A percentile compares a stretch with the other conserved stretches of the same genome.
phyloP scores from a whole-genome alignment of 805 yeast species.

The Metschnikowia chrysomelidarum region DNA sequence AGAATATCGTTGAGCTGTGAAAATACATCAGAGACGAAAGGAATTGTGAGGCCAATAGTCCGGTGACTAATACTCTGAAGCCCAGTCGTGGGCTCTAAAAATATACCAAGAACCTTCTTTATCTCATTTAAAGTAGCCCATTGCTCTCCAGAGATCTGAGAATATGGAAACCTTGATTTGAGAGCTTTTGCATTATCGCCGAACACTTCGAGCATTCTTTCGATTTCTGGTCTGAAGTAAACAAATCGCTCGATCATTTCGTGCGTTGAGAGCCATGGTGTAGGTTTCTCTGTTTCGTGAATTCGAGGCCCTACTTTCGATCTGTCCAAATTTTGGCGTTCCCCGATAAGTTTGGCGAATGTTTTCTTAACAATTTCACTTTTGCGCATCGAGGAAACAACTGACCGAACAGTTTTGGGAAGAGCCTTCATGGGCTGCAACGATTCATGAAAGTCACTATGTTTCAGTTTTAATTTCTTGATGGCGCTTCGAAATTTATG shows the following conservation, averaged over 20 bases:
- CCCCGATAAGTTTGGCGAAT: slow-evolving; percentile 1
- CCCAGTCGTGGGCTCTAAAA: background rate
- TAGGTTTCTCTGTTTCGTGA: slow-evolving; percentile 2
- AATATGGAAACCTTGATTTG: background rate
- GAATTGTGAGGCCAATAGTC: background rate
- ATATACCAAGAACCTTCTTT: background rate
- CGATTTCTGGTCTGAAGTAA: slow-evolving; percentile 4
- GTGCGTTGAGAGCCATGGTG: slow-evolving; percentile 3
- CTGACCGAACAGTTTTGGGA: slow-evolving; percentile 2
- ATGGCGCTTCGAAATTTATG: background rate
- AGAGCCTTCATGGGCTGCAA: background rate
- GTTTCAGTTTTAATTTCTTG: background rate
- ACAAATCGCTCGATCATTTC: slow-evolving; percentile 4
- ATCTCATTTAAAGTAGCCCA: background rate
- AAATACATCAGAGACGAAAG: background rate
- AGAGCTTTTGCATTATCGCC: background rate
- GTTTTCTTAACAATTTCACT: slow-evolving; percentile 1
- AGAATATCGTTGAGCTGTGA: too few relatives aligned
- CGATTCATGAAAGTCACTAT: background rate
- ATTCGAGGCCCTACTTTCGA: background rate
- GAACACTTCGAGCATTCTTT: slow-evolving; percentile 1
- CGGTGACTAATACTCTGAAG: background rate
- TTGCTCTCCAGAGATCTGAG: background rate
- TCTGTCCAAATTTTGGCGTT: background rate
- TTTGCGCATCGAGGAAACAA: slow-evolving; percentile 1